phyloP scores from a whole-genome alignment of 2,329 filamentous ascomycete species.

The Cordyceps militaris region DNA sequence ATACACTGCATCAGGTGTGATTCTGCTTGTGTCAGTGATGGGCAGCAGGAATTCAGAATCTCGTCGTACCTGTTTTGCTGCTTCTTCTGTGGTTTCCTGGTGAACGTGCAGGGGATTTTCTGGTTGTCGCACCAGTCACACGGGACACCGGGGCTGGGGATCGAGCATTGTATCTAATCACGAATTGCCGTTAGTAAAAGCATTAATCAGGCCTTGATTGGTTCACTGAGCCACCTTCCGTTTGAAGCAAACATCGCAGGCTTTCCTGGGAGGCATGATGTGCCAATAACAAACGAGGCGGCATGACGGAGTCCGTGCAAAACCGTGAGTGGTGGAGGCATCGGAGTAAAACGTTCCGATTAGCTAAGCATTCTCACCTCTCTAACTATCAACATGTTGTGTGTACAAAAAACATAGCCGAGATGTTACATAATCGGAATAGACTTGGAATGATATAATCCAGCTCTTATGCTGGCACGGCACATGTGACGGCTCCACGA shows the following conservation, averaged over 20 bases:
- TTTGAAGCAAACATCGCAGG: slow-evolving; percentile 14
- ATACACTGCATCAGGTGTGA: neutral
- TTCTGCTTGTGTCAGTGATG: neutral
- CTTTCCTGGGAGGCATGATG: slow-evolving; percentile 10
- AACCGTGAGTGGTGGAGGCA: neutral
- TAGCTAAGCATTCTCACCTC: neutral
- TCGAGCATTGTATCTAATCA: slow-evolving; percentile 14
- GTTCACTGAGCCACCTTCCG: too few relatives aligned
- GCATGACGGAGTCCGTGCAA: neutral
- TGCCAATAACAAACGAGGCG: neutral
- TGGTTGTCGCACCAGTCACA: slow-evolving; percentile 15
- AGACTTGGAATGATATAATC: neutral
- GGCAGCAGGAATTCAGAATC: neutral
- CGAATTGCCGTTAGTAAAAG: neutral
- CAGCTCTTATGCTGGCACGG: neutral
- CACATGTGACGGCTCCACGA: neutral
- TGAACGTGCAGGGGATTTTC: slow-evolving; percentile 11
- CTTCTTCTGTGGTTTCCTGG: slow-evolving; percentile 2
- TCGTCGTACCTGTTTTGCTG: neutral
- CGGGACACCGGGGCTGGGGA: slow-evolving; percentile 6
- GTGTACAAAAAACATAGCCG: neutral
- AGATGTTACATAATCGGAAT: slow-evolving; percentile 8
- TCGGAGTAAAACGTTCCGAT: neutral
- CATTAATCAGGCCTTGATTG: too few relatives aligned
- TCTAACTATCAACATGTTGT: neutral